These are phyloP conservation scores for Cymodocea nodosa DNA, from an alignment of 116 monocot genomes.

Conservation along the genomic window DNA sequence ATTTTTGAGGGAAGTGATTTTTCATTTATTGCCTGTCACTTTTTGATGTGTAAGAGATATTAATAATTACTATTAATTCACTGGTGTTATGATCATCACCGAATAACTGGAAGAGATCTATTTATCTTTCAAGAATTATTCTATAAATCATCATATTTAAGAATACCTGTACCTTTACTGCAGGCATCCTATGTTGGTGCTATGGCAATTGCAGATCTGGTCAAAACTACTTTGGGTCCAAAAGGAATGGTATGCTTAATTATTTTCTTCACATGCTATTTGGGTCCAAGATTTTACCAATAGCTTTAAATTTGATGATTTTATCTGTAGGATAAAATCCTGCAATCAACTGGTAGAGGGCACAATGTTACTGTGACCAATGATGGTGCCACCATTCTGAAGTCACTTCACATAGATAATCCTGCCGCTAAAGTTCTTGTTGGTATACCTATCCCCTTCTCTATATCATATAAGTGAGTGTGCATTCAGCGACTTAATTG, in stretches of 20 bases:
- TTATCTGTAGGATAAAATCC: slow-evolving; percentile 57
- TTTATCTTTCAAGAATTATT: too few relatives aligned
- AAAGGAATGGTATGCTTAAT: slow-evolving; percentile 77
- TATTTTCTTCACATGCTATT: neutral
- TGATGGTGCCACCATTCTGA: slow-evolving; percentile 98
- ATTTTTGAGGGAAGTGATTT: too few relatives aligned
- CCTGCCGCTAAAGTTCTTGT: slow-evolving; percentile 96
- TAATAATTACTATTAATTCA: too few relatives aligned
- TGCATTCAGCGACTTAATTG: too few relatives aligned
- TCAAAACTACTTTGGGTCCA: slow-evolving; percentile 95
- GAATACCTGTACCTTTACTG: too few relatives aligned
- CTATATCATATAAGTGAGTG: too few relatives aligned
- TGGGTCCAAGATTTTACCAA: neutral
- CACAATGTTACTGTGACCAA: slow-evolving; percentile 88
- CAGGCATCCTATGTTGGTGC: slow-evolving; percentile 94
- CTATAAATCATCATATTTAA: too few relatives aligned
- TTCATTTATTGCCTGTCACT: too few relatives aligned
- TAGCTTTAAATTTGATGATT: neutral
- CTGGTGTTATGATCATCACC: too few relatives aligned
- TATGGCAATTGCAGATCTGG: slow-evolving; percentile 90
- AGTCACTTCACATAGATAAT: slow-evolving; percentile 98
- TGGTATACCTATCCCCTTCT: slow-evolving; percentile 58
- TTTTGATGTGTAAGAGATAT: too few relatives aligned
- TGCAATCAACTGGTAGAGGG: slow-evolving; percentile 91
- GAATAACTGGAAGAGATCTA: too few relatives aligned